Conservation (phyloP, 495 filamentous ascomycete species). For the Penicillium pulvis region DNA sequence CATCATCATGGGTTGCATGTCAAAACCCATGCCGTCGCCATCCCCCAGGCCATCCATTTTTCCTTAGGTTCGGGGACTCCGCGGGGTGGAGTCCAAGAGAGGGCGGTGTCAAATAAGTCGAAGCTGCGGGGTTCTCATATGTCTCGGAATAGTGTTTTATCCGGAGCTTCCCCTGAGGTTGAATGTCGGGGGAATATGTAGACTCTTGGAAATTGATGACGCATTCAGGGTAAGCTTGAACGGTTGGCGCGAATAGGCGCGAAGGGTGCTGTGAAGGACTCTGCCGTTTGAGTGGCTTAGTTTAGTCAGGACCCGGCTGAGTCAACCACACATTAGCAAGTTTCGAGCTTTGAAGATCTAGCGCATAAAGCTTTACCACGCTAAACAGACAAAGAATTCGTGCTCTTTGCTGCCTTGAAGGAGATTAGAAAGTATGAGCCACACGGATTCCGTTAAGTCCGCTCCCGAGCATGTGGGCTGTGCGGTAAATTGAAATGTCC, state of each 20-base stretch:
- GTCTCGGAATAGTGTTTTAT: conserved; percentile 11
- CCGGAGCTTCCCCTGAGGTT: conserved; percentile 18
- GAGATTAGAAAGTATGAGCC: neutral
- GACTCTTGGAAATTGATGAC: conserved; percentile 16
- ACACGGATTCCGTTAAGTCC: conserved; percentile 17
- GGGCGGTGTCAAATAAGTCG: conserved; percentile 20
- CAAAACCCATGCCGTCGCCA: conserved; percentile 45
- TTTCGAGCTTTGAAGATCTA: neutral
- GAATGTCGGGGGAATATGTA: conserved; percentile 8
- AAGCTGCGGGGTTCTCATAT: conserved; percentile 23
- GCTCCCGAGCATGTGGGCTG: conserved; percentile 9
- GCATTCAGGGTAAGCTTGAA: conserved; percentile 15
- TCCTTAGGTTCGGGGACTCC: conserved; percentile 20
- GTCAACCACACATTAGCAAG: neutral
- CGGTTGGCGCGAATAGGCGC: conserved; percentile 4
- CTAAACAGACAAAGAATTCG: neutral
- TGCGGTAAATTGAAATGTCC: conserved; percentile 2
- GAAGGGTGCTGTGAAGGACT: neutral
- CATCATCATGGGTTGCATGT: conserved; percentile 45
- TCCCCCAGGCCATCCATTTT: conserved; percentile 48
- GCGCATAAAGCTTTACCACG: neutral
- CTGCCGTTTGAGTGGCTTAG: neutral
- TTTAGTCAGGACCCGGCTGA: neutral
- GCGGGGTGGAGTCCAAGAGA: conserved; percentile 26
- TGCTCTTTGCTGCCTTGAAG: conserved; percentile 14